Evolutionary conservation across 257 asterid species (phyloP).

Genomic region (Echium plantagineum): DNA sequence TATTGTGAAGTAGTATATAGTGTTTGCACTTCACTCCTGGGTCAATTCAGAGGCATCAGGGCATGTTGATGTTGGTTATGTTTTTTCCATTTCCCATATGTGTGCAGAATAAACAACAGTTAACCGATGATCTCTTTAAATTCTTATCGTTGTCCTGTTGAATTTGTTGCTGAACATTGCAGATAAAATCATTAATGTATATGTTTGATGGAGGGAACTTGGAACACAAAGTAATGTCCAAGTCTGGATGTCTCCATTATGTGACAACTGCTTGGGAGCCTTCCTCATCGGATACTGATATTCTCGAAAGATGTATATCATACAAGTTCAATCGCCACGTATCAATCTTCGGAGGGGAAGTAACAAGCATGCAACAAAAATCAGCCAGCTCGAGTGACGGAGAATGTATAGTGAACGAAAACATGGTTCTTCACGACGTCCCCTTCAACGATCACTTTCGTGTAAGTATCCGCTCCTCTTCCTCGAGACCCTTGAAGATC

Average conservation of each 20-base stretch:
- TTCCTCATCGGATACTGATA: slow-evolving; percentile 13
- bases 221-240: slow-evolving; percentile 68
- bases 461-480: slow-evolving; percentile 27
- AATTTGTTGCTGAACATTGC: slow-evolving; percentile 12
- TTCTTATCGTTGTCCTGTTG: not conserved
- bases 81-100: no score
- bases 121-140: no score
- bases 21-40: no score
- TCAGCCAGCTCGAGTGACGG: slow-evolving; percentile 21
- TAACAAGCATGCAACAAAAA: slow-evolving; percentile 61
- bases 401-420: slow-evolving; percentile 64
- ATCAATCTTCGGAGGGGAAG: slow-evolving; percentile 78
- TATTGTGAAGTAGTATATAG: no score
- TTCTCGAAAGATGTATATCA: slow-evolving; percentile 42
- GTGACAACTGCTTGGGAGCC: slow-evolving; percentile 51
- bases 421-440: slow-evolving; percentile 55
- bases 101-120: not conserved
- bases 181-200: slow-evolving; percentile 52
- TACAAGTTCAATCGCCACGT: slow-evolving; percentile 60
- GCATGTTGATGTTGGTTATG: no score
- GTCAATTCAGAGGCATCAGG: no score
- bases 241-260: slow-evolving; percentile 67
- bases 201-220: slow-evolving; percentile 76
- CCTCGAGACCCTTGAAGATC: not conserved
- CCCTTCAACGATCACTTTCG: slow-evolving; percentile 62